phyloP scores from a whole-genome alignment of 2,329 filamentous ascomycete genomes.

The Paraphoma chrysanthemicola region DNA sequence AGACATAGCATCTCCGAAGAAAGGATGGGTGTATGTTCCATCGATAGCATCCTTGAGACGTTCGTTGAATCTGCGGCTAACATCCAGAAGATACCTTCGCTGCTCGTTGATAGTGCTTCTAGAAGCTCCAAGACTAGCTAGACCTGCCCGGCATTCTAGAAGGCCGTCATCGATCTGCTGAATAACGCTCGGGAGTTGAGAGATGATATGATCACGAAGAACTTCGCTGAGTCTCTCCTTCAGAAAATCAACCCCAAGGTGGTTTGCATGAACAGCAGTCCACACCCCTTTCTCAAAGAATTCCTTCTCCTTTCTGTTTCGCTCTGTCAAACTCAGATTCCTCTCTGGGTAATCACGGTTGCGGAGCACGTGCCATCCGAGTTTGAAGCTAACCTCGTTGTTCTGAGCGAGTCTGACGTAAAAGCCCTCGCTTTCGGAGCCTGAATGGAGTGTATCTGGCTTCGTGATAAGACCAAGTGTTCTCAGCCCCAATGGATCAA shows the following conservation, averaged over 20 bases:
- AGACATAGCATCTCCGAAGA: slow-evolving; percentile 51
- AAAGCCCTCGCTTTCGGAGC: slow-evolving; percentile 49
- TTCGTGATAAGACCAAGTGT: slow-evolving; percentile 66
- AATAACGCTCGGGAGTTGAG: slow-evolving; percentile 37
- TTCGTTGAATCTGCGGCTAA: slow-evolving; percentile 51
- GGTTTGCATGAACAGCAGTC: slow-evolving; percentile 45
- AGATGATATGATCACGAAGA: slow-evolving; percentile 24
- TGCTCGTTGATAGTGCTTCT: slow-evolving; percentile 57
- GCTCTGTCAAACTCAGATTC: slow-evolving; percentile 36
- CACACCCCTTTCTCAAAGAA: slow-evolving; percentile 45
- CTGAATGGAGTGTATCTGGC: slow-evolving; percentile 53
- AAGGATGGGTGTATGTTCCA: slow-evolving; percentile 53
- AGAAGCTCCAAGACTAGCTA: slow-evolving; percentile 58
- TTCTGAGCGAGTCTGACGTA: slow-evolving; percentile 49
- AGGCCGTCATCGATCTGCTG: slow-evolving; percentile 14
- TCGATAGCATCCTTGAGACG: slow-evolving; percentile 57
- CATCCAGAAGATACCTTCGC: slow-evolving; percentile 54
- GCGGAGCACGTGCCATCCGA: slow-evolving; percentile 62
- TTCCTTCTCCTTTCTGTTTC: slow-evolving; percentile 44
- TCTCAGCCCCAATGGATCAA: slow-evolving; percentile 55
- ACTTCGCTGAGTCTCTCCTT: slow-evolving; percentile 28
- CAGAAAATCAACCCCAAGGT: slow-evolving; percentile 24
- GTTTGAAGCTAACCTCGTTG: slow-evolving; percentile 45
- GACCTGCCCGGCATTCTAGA: slow-evolving; percentile 16
- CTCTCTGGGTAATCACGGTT: slow-evolving; percentile 50